A percentile compares a stretch with the other conserved stretches of the same genome.
phyloP scores from a whole-genome alignment of 768 basidiomycete species.

The Dentipellis fragilis region DNA sequence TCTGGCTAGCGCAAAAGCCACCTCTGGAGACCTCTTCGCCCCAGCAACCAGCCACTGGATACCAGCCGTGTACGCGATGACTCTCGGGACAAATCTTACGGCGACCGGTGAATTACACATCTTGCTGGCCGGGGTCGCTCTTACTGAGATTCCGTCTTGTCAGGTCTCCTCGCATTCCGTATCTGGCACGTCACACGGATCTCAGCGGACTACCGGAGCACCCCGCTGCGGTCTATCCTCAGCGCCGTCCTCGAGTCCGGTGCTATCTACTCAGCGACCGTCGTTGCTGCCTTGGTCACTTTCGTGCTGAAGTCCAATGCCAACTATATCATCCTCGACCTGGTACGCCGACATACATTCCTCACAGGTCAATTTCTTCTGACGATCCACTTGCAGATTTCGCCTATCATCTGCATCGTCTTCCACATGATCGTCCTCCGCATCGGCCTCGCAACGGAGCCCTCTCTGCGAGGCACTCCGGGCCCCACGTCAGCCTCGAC shows the following conservation, averaged over 20 bases:
- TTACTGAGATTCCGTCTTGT: neutral
- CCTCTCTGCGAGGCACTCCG: neutral
- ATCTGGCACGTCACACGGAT: slow-evolving; percentile 22
- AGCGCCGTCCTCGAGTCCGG: slow-evolving; percentile 28
- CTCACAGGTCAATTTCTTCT: neutral
- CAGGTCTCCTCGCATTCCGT: slow-evolving; percentile 21
- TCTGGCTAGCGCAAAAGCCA: neutral
- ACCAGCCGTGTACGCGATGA: neutral
- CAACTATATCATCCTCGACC: slow-evolving; percentile 26
- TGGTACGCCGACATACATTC: neutral
- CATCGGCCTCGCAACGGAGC: slow-evolving; percentile 16
- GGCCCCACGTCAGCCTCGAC: no score
- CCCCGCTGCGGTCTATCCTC: slow-evolving; percentile 18
- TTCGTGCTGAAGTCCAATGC: slow-evolving; percentile 20
- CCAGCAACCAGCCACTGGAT: neutral
- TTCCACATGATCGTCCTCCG: slow-evolving; percentile 35
- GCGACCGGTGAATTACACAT: neutral
- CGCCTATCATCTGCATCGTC: slow-evolving; percentile 30
- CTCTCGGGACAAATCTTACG: neutral
- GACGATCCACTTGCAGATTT: slow-evolving; percentile 16
- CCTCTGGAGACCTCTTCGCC: neutral
- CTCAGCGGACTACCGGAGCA: slow-evolving; percentile 11
- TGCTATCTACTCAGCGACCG: slow-evolving; percentile 26
- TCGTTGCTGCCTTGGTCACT: slow-evolving; percentile 22
- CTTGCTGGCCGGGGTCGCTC: neutral